Percentiles rank a stretch among this genome's conserved stretches.
Evolutionary conservation across 2,329 filamentous ascomycete species (phyloP).

Genomic region (Curvularia lunata): DNA sequence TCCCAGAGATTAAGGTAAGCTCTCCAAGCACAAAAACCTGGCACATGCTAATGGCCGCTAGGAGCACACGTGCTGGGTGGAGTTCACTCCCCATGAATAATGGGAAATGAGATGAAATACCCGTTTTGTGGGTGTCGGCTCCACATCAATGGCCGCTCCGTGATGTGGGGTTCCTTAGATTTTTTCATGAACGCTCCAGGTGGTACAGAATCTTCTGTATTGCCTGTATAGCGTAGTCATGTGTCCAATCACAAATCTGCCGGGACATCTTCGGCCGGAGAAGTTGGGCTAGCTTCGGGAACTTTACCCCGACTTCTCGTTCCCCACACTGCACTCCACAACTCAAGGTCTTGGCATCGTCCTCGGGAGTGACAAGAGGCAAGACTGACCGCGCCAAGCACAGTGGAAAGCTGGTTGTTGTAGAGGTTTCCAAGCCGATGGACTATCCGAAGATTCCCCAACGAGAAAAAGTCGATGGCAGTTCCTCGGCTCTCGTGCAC

Average conservation of each 20-base stretch:
- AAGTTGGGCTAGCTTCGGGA: conserved; percentile 9
- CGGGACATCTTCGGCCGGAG: conserved; percentile 10
- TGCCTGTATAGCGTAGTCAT: not conserved
- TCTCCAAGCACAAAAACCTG: not conserved
- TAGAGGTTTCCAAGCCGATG: not conserved
- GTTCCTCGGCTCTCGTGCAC: conserved; percentile 14
- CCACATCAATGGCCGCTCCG: conserved; percentile 1
- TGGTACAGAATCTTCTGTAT: conserved; percentile 6
- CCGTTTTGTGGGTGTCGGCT: not conserved
- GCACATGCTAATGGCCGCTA: not conserved
- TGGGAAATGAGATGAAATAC: not conserved
- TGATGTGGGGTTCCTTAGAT: conserved; percentile 10
- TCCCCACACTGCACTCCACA: conserved; percentile 24
- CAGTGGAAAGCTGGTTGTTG: not conserved
- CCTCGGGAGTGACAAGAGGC: conserved; percentile 2
- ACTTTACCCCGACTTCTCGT: conserved; percentile 8
- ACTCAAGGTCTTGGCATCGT: conserved; percentile 21
- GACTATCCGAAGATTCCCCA: conserved; percentile 13
- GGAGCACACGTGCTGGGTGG: conserved; percentile 16
- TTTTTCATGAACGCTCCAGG: not conserved
- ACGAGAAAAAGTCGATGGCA: conserved; percentile 6
- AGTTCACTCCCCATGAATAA: conserved; percentile 2
- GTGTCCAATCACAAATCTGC: conserved; percentile 19
- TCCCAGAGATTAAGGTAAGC: conserved; percentile 24
- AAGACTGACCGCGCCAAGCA: conserved; percentile 3